Percentiles rank a stretch among this genome's conserved stretches.
phyloP scores from a whole-genome alignment of 2,329 filamentous ascomycete species.

The Ophiostoma piceae region DNA sequence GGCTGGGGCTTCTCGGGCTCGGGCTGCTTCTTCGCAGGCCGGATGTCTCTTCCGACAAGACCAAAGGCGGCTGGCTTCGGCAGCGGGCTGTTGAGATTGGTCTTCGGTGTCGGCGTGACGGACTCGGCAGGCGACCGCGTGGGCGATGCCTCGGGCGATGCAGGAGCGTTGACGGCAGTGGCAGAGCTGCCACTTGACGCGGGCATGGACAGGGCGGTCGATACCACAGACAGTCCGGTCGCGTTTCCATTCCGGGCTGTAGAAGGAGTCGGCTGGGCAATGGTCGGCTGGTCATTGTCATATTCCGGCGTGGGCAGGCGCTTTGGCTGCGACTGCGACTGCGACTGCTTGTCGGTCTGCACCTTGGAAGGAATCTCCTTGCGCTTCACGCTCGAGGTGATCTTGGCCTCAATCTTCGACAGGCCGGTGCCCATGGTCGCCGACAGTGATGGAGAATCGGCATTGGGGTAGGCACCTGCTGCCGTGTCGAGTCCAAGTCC shows the following conservation, averaged over 20 bases:
- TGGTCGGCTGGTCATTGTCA: neutral
- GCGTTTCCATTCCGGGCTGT: neutral
- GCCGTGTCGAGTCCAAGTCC: no score
- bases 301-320: neutral
- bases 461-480: neutral
- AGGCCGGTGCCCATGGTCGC: conserved; percentile 12
- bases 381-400: conserved; percentile 5
- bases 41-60: neutral
- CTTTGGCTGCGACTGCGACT: neutral
- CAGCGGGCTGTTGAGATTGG: neutral
- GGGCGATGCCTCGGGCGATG: neutral
- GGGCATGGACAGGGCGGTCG: neutral
- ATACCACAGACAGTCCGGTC: neutral
- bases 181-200: conserved; percentile 5
- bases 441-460: neutral
- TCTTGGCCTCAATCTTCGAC: conserved; percentile 15
- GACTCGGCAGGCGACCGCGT: neutral
- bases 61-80: neutral
- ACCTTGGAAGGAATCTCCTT: conserved; percentile 5
- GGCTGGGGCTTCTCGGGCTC: neutral
- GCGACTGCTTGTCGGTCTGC: neutral
- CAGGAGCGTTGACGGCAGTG: neutral
- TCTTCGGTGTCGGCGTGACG: neutral
- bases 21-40: neutral
- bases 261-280: neutral